phyloP scores from a whole-genome alignment of 768 basidiomycete genomes.

The Kwoniella bestiolae region DNA sequence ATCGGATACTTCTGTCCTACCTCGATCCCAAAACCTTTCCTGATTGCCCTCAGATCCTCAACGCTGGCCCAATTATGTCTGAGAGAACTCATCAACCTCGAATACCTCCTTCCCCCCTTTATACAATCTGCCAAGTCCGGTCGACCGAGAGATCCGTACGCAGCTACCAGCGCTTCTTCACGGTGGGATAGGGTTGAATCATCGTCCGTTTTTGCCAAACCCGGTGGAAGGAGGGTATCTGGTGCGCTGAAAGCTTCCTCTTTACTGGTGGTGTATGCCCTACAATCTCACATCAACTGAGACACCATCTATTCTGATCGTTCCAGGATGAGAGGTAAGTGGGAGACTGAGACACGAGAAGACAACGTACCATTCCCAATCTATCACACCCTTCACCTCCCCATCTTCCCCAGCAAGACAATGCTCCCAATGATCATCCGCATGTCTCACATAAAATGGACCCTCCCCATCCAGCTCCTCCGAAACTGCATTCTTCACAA shows the following conservation, averaged over 20 bases:
- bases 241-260: conserved; percentile 24
- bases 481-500: not conserved
- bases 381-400: conserved; percentile 16
- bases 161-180: conserved; percentile 1
- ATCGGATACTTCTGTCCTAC: not conserved
- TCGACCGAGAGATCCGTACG: not conserved
- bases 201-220: not conserved
- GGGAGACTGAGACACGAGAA: no score
- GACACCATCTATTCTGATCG: no score
- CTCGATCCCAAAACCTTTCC: not conserved
- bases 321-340: no score
- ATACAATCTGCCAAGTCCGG: conserved; percentile 19
- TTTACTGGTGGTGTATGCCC: conserved; percentile 20
- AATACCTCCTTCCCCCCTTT: conserved; percentile 16
- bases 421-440: conserved; percentile 25
- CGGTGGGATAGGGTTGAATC: not conserved
- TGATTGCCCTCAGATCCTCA: not conserved
- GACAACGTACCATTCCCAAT: conserved; percentile 34
- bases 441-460: conserved; percentile 25
- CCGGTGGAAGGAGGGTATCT: not conserved
- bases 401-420: not conserved
- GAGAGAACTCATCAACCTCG: not conserved
- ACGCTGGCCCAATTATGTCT: not conserved
- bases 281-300: no score
- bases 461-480: not conserved